phyloP scores from a whole-genome alignment of 2,329 filamentous ascomycete genomes.

The Colletotrichum lindemuthianum region DNA sequence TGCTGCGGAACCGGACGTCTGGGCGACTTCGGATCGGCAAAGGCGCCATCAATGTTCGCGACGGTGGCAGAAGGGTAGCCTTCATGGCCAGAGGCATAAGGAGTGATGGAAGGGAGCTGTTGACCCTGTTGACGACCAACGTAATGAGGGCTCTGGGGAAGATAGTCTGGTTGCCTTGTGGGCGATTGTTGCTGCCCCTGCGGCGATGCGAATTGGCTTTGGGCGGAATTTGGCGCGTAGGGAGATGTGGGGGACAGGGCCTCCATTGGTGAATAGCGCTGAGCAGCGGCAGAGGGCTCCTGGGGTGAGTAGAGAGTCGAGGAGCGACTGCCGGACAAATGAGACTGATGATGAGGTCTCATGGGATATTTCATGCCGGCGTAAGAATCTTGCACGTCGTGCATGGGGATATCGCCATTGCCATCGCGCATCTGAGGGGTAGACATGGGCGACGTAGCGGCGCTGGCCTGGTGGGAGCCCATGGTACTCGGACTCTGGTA shows the following conservation, averaged over 20 bases:
- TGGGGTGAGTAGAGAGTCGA: constrained; percentile 78
- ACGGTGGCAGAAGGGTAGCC: constrained; percentile 79
- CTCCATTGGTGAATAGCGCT: constrained; percentile 97
- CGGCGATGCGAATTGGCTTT: constrained; percentile 63
- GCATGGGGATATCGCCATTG: constrained; percentile 85
- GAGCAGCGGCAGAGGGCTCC: constrained; percentile 83
- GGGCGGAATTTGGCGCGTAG: constrained; percentile 73
- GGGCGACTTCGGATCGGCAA: constrained; percentile 64
- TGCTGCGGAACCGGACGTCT: constrained; percentile 62
- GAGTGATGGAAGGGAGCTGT: constrained; percentile 78
- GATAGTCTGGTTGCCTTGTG: constrained; percentile 72
- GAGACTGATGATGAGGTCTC: constrained; percentile 80
- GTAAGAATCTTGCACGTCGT: constrained; percentile 85
- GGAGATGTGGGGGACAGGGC: constrained; percentile 82
- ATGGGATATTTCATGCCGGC: constrained; percentile 87
- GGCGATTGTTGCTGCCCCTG: constrained; percentile 79
- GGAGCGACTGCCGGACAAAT: constrained; percentile 63
- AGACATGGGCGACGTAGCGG: constrained; percentile 67
- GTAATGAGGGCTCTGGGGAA: constrained; percentile 69
- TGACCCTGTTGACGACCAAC: constrained; percentile 59
- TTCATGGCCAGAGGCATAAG: constrained; percentile 74
- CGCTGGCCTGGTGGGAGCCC: constrained; percentile 50
- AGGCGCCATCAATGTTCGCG: constrained; percentile 75
- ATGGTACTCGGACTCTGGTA: constrained; percentile 61
- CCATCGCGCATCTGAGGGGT: constrained; percentile 73